Evolutionary conservation across 2,329 filamentous ascomycete species (phyloP), one percentile per base, ranked within the genome.

Genomic region (Helicocarpus griseus): DNA sequence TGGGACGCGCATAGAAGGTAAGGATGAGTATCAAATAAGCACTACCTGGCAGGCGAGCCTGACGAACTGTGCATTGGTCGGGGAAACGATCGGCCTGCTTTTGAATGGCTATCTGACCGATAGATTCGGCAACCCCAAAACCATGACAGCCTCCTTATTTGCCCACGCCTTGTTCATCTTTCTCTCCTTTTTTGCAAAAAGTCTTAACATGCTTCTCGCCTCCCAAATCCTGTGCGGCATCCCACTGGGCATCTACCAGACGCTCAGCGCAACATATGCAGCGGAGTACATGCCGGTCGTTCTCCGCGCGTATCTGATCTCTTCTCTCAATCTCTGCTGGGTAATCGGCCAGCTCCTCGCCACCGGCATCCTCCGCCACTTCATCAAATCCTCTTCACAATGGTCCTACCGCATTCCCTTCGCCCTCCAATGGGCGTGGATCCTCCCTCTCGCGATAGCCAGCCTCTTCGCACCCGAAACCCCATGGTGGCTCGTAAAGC

Each of bases 291-390:
- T 45, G 0, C 70, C 76, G 0, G 68, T 76, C 7, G 67, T 67
- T 3, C 65, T 78, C 3, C 70, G 76, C 39, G 75, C 75, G 29
- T 64, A 76, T 22, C 64, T 73, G 0, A 76, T 74, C 0, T 69
- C 73, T 0, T 72, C 71, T 8, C 67, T 77, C 28, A 76, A 78
- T 53, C 65, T 78, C 2, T 73, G 71, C 14, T 72, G 77, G 6
- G 61, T 58, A 8, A 59, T 64, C 35, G 65, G 65, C 17, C 62
- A 65, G 48, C 58, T 67, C 7, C 46, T 67, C 9, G 60, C 63
- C 1, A 63, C 63, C 40, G 60, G 57, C 11, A 63, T 58, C 21
- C 60, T 62, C 47, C 60, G 58, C 21, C 64, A 60, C 1, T 62
- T 65, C 28, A 59, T 59, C 5, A 54, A 54, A 38, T 59, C 61